phyloP scores from a whole-genome alignment of 768 basidiomycete species.

The Termitomyces sp. region DNA sequence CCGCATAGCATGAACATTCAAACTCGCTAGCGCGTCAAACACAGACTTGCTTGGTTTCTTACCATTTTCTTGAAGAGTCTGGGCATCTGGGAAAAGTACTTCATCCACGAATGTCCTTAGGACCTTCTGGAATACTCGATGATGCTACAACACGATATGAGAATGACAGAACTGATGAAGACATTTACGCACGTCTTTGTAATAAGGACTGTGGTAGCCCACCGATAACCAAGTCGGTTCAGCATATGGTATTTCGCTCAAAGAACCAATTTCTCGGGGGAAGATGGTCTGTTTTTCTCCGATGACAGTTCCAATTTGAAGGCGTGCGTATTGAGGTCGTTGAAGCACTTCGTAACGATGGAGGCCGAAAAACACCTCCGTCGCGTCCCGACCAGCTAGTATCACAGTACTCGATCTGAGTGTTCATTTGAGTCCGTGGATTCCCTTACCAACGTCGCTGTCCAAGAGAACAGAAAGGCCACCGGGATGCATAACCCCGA shows the following conservation, averaged over 20 bases:
- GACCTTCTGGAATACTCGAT: conserved; percentile 13
- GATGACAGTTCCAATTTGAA: conserved; percentile 57
- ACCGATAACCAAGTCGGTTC: conserved; percentile 71
- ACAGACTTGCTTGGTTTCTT: conserved; percentile 11
- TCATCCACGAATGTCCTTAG: conserved; percentile 14
- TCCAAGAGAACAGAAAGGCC: conserved; percentile 63
- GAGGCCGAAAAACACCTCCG: conserved; percentile 67
- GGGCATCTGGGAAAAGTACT: conserved; percentile 13
- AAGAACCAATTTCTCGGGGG: conserved; percentile 37
- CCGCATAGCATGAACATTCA: conserved; percentile 14
- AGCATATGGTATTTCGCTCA: conserved; percentile 69
- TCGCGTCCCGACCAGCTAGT: conserved; percentile 65
- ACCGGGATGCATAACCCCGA: conserved; percentile 70
- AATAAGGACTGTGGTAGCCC: conserved; percentile 40
- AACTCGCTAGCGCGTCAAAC: conserved; percentile 9
- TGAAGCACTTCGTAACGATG: conserved; percentile 69
- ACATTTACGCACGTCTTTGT: conserved; percentile 13
- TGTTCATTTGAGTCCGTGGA: neutral
- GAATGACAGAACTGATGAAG: neutral
- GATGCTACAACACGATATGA: conserved; percentile 5
- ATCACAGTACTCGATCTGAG: neutral
- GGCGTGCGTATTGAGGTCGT: conserved; percentile 55
- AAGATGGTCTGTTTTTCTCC: conserved; percentile 49
- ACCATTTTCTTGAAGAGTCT: conserved; percentile 13
- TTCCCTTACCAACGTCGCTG: conserved; percentile 50